Evolutionary conservation across 2,329 filamentous ascomycete species (phyloP), one percentile per base, ranked within the genome.

Genomic region (Paramyrothecium sp.): DNA sequence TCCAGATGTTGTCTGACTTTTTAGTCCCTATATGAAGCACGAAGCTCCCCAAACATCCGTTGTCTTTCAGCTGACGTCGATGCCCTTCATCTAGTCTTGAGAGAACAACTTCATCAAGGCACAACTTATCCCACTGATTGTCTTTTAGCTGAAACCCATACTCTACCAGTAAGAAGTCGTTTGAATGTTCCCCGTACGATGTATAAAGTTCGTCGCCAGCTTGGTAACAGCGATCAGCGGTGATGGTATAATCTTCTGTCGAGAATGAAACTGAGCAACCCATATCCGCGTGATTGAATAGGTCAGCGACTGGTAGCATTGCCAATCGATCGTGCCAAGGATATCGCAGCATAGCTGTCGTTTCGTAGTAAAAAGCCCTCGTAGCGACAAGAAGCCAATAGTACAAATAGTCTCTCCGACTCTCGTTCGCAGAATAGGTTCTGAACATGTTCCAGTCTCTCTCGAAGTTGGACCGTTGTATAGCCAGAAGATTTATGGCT

Each of bases 91-190:
- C 69, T 19, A 82, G 57, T 54, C 60, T 70, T 2, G 75, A 72
- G 3, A 83, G 63, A 22, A 85, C 60, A 2, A 75, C 73, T 11
- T 81, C 78, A 51, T 85, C 81, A 7, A 85, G 68, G n/a, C 69
- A 69, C 1, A 78, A 71, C 63, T 81, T 78, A 38, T 85, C 82
- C 76, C 77, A 80, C 16, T 70, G 66, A 56, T 84, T 84, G 16
- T 70, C 64, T 54, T 81, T 79, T 17, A 70, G 63, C 13, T 79
- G 67, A 62, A 84, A 84, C 4, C 81, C 81, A 61, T 84, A 92
- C 71, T 92, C 90, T 0, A 84, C 81, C 1, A 92, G 79, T 19
- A 92, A 73, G 62, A 90, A 89, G 67, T 92, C 89, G 60, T 91
- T 90, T 26, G 81, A 81, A 68, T 92, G 89, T 1, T 79, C 70